phyloP scores from a whole-genome alignment of 805 yeast species.

The Maudiozyma turicensis region DNA sequence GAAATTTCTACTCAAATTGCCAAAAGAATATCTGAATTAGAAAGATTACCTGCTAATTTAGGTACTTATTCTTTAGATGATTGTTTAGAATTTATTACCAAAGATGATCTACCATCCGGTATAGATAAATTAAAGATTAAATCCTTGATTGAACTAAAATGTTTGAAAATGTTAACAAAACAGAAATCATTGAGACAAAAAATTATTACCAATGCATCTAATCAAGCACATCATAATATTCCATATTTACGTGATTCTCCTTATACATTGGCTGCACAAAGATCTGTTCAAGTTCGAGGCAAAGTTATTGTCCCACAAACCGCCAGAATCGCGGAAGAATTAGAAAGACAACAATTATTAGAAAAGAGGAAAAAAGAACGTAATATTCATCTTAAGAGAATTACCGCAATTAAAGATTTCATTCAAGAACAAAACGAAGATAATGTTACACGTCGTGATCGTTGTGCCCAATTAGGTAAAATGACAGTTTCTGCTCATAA shows the following conservation, averaged over 20 bases:
- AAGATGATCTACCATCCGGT: constrained; percentile 37
- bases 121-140: constrained; percentile 53
- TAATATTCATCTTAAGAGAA: constrained; percentile 41
- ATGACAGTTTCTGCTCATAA: constrained; percentile 18
- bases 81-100: constrained; percentile 32
- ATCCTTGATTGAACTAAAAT: constrained; percentile 61
- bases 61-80: constrained; percentile 47
- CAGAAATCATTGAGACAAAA: constrained; percentile 63
- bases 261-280: constrained; percentile 53
- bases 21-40: constrained; percentile 50
- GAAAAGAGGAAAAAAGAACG: constrained; percentile 48
- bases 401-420: constrained; percentile 31
- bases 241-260: constrained; percentile 44
- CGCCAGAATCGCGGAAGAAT: constrained; percentile 62
- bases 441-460: constrained; percentile 18
- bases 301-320: constrained; percentile 67
- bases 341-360: constrained; percentile 59
- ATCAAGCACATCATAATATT: constrained; percentile 46
- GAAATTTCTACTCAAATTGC: constrained; percentile 44
- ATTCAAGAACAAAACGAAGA: constrained; percentile 23
- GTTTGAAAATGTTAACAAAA: constrained; percentile 52
- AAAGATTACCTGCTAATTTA: constrained; percentile 56
- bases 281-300: constrained; percentile 58
- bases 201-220: constrained; percentile 43
- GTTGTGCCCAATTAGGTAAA: constrained; percentile 26